A percentile compares a stretch with the other conserved stretches of the same genome.
These are phyloP conservation scores for Sordariomycetes sp. DNA, from an alignment of 2,329 filamentous ascomycete species.

Conservation along the genomic window DNA sequence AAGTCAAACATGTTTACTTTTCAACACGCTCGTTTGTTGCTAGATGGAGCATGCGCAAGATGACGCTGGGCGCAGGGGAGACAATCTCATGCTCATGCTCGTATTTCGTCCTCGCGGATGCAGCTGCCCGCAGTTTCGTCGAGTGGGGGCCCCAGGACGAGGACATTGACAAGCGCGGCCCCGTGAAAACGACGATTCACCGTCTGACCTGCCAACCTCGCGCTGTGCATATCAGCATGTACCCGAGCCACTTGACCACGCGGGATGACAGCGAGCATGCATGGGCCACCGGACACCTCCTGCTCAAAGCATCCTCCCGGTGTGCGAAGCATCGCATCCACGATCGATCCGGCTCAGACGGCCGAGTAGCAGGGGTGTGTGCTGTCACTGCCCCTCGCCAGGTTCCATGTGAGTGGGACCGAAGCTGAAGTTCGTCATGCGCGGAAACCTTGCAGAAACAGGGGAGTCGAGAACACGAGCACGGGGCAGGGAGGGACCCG, in stretches of 20 bases:
- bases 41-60: neutral
- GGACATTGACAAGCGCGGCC: neutral
- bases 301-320: neutral
- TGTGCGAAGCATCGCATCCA: neutral
- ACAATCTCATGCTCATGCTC: neutral
- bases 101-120: neutral
- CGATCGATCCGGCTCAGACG: neutral
- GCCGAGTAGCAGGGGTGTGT: neutral
- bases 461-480: neutral
- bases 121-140: neutral
- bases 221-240: neutral
- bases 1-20: no score
- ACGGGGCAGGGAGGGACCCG: neutral
- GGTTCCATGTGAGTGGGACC: neutral
- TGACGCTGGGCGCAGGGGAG: neutral
- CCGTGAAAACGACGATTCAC: neutral
- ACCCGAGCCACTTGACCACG: neutral
- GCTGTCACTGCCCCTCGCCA: neutral
- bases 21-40: neutral
- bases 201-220: neutral
- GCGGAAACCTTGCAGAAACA: neutral
- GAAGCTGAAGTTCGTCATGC: neutral
- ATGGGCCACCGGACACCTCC: neutral
- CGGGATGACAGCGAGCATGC: neutral
- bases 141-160: neutral